These are phyloP conservation scores for Cutaneotrichosporon cavernicola DNA, from an alignment of 1,284 basidiomycete species.

Conservation along the genomic window DNA sequence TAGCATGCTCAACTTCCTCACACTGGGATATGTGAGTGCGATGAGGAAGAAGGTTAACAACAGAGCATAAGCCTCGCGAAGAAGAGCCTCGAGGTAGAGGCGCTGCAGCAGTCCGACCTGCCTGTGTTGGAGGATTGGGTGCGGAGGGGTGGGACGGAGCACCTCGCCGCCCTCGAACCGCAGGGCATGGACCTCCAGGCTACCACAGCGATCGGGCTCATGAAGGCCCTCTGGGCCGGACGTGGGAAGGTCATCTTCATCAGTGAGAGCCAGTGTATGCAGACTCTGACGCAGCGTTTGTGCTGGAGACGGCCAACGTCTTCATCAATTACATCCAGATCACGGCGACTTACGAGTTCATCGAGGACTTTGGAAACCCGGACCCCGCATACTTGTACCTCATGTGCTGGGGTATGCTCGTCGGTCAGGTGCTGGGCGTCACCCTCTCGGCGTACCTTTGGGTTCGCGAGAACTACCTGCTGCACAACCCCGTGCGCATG, in stretches of 20 bases:
- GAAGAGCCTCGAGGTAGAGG: constrained; percentile 31
- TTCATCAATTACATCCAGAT: constrained; percentile 40
- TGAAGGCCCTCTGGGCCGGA: constrained; percentile 39
- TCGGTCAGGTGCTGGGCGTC: constrained; percentile 41
- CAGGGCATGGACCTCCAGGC: constrained; percentile 22
- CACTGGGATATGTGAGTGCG: constrained; percentile 43
- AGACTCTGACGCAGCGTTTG: constrained; percentile 32
- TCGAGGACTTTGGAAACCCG: constrained; percentile 34
- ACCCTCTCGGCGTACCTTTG: constrained; percentile 34
- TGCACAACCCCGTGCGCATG: constrained; percentile 47
- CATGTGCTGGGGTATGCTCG: constrained; percentile 48
- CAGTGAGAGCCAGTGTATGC: constrained; percentile 19
- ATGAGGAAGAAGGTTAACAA: constrained; percentile 6
- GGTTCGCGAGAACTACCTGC: constrained; percentile 47
- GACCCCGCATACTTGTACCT: constrained; percentile 47
- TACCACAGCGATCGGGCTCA: constrained; percentile 32
- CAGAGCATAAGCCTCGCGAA: constrained; percentile 37
- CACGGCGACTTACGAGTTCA: constrained; percentile 45
- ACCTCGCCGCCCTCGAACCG: constrained; percentile 16
- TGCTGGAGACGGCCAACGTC: constrained; percentile 35
- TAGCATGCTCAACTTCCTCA: constrained; percentile 45
- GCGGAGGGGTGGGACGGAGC: constrained; percentile 25
- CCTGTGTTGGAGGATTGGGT: constrained; percentile 44
- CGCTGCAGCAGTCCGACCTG: constrained; percentile 41
- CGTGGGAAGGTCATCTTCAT: constrained; percentile 34